These are phyloP conservation scores for Dothideomycetes sp. DNA, from an alignment of 2,329 filamentous ascomycete species.

Conservation along the genomic window DNA sequence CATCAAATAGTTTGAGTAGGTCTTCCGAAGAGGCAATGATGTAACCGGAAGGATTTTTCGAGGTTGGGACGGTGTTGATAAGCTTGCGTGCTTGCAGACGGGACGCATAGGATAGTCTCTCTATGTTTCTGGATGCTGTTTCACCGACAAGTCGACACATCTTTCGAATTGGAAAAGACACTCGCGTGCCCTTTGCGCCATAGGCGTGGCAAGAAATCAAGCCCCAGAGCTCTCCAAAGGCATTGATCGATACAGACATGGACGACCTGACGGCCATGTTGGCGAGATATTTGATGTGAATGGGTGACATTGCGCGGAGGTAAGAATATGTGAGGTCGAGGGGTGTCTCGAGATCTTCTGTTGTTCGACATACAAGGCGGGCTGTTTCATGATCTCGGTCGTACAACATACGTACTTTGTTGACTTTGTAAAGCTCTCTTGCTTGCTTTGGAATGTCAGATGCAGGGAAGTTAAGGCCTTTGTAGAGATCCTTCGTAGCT, in stretches of 20 bases:
- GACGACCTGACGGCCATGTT: slow-evolving; percentile 91
- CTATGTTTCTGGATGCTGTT: slow-evolving; percentile 77
- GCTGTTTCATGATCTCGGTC: slow-evolving; percentile 74
- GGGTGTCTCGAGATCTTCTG: slow-evolving; percentile 63
- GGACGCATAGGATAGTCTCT: slow-evolving; percentile 76
- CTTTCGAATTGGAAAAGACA: slow-evolving; percentile 82
- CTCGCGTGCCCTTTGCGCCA: slow-evolving; percentile 69
- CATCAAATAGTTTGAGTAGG: slow-evolving; percentile 71
- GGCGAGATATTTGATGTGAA: slow-evolving; percentile 74
- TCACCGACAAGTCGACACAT: slow-evolving; percentile 86
- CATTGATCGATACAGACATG: slow-evolving; percentile 90
- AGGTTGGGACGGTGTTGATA: slow-evolving; percentile 74
- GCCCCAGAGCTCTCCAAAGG: slow-evolving; percentile 78
- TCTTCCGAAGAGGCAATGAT: slow-evolving; percentile 87
- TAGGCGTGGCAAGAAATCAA: slow-evolving; percentile 81
- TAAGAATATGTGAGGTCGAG: slow-evolving; percentile 79
- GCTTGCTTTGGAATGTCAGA: slow-evolving; percentile 80
- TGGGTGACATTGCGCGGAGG: slow-evolving; percentile 80
- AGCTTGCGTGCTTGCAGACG: slow-evolving; percentile 77
- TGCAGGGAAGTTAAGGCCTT: slow-evolving; percentile 80
- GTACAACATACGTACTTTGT: slow-evolving; percentile 80
- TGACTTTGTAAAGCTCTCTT: slow-evolving; percentile 80
- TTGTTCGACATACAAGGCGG: slow-evolving; percentile 67
- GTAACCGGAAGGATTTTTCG: slow-evolving; percentile 77
- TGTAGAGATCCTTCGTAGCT: slow-evolving; percentile 73